Percentiles rank a stretch among this genome's conserved stretches.
Evolutionary conservation across 2,329 filamentous ascomycete species (phyloP).

Genomic region (Gyromitra esculenta): DNA sequence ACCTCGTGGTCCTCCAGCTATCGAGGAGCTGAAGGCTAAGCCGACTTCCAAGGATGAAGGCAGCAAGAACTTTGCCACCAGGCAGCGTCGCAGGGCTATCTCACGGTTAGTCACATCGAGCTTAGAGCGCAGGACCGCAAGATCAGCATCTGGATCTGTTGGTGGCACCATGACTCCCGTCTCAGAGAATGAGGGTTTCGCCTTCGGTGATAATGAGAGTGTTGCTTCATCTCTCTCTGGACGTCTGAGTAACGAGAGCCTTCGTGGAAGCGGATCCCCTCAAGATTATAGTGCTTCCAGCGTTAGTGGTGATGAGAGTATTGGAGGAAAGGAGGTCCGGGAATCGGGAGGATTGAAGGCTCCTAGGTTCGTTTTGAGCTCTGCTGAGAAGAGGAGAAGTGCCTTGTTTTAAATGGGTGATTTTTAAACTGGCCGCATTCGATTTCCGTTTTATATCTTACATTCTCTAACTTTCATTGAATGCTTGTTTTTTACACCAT

Average conservation of each 20-base stretch:
- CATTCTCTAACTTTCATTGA: conserved; percentile 49
- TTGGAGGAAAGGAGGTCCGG: conserved; percentile 65
- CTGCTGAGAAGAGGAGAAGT: conserved; percentile 88
- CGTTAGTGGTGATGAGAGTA: conserved; percentile 71
- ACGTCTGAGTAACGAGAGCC: conserved; percentile 76
- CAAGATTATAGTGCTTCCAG: conserved; percentile 70
- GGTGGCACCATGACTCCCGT: conserved; percentile 86
- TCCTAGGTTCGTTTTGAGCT: conserved; percentile 86
- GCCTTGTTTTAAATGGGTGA: conserved; percentile 66
- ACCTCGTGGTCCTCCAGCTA: conserved; percentile 86
- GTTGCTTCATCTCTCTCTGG: conserved; percentile 63
- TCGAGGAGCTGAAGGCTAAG: conserved; percentile 89
- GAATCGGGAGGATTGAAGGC: conserved; percentile 77
- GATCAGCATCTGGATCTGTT: conserved; percentile 69
- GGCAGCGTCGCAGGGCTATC: conserved; percentile 89
- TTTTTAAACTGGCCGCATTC: conserved; percentile 16
- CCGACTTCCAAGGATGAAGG: conserved; percentile 93
- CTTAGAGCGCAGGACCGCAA: conserved; percentile 78
- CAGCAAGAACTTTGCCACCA: conserved; percentile 95
- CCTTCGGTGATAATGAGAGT: conserved; percentile 62
- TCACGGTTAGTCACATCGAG: conserved; percentile 91
- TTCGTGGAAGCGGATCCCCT: conserved; percentile 75
- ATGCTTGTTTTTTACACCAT: conserved; percentile 43
- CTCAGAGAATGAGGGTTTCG: conserved; percentile 75
- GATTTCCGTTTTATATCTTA: conserved; percentile 43